A percentile compares a stretch with the other conserved stretches of the same genome.
Conservation (phyloP, 2,329 filamentous ascomycete genomes). For the Lasiodiplodia theobromae region DNA sequence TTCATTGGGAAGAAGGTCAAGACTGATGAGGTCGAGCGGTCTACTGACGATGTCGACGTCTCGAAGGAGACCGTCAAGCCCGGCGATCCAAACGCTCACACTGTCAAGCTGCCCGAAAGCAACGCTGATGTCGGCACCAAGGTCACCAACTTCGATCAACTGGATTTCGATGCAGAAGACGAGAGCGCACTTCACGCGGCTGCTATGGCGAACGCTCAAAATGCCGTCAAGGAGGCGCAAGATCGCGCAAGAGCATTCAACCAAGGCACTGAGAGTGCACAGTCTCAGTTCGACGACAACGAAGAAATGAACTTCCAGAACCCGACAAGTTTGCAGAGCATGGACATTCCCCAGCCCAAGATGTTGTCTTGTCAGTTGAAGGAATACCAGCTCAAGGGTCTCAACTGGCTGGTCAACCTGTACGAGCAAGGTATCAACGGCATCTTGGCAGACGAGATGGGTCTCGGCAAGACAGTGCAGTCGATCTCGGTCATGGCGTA, state of each 20-base stretch:
- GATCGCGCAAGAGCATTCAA: slow-evolving; percentile 94
- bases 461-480: slow-evolving; percentile 98
- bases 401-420: slow-evolving; percentile 98
- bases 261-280: slow-evolving; percentile 63
- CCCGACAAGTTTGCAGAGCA: slow-evolving; percentile 90
- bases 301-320: slow-evolving; percentile 99
- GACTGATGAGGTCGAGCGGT: slow-evolving; percentile 91
- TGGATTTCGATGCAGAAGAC: slow-evolving; percentile 95
- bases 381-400: slow-evolving; percentile 98
- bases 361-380: slow-evolving; percentile 94
- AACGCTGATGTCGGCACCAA: slow-evolving; percentile 65
- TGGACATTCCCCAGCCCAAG: slow-evolving; percentile 93
- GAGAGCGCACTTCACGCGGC: slow-evolving; percentile 81
- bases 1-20: slow-evolving; percentile 99
- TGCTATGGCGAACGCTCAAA: slow-evolving; percentile 94
- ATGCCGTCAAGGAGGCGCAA: slow-evolving; percentile 92
- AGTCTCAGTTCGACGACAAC: slow-evolving; percentile 84
- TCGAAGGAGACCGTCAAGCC: slow-evolving; percentile 58
- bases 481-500: slow-evolving; percentile 99
- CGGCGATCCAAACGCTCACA: slow-evolving; percentile 50
- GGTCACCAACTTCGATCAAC: slow-evolving; percentile 91
- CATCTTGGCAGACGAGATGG: slow-evolving; percentile 98
- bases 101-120: slow-evolving; percentile 57
- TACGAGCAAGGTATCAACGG: slow-evolving; percentile 99
- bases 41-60: slow-evolving; percentile 75